Conservation (phyloP, 345 rosid species). For the Heritiera littoralis region DNA sequence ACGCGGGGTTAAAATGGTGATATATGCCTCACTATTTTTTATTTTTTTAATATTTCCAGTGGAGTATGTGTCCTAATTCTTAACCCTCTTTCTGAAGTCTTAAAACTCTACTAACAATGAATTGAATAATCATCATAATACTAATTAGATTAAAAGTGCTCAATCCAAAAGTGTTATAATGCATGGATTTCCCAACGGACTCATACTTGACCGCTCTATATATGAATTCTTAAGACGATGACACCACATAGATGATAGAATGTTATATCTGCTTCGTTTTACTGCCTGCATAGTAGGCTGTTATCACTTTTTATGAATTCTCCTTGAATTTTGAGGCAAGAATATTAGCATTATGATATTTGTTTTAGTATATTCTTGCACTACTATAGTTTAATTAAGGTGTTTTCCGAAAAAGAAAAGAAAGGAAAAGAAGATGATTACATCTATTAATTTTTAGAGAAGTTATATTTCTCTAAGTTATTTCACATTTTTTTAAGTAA, state of each 20-base stretch:
- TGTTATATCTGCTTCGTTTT: not conserved
- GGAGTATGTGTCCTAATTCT: too few species aligned
- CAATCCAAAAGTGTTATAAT: not conserved
- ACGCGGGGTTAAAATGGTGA: too few species aligned
- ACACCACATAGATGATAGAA: not conserved
- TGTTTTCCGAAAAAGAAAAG: not conserved
- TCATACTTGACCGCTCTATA: not conserved
- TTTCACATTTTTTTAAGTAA: not conserved
- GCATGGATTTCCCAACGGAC: not conserved
- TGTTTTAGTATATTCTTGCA: not conserved
- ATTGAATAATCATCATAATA: not conserved
- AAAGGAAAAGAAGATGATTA: not conserved
- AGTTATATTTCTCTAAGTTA: not conserved
- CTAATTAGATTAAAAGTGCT: not conserved
- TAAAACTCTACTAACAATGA: too few species aligned
- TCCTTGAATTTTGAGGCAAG: not conserved
- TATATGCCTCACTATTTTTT: too few species aligned
- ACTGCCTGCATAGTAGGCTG: not conserved
- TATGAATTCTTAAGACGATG: not conserved
- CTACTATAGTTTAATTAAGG: not conserved
- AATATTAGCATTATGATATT: not conserved
- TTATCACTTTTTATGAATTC: not conserved
- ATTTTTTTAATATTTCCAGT: too few species aligned
- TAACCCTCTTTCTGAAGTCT: too few species aligned
- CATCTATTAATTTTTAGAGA: not conserved